Conservation (phyloP, 1,284 basidiomycete genomes). For the Coniferiporia weirii region DNA sequence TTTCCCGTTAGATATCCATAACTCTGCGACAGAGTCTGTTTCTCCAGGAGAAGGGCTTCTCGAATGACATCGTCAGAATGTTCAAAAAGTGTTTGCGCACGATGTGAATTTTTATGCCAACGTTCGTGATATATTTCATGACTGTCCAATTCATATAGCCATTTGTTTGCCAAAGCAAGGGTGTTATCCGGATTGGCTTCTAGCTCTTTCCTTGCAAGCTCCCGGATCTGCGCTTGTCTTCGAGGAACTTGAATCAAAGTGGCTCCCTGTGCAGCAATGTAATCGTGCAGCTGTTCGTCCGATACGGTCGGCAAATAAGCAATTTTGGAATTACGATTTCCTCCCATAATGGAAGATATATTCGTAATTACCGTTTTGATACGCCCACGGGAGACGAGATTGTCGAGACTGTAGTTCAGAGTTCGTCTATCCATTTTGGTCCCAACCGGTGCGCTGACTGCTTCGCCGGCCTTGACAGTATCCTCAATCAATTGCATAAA, state of each 20-base stretch:
- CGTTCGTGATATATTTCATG: constrained; percentile 28
- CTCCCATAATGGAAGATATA: constrained; percentile 48
- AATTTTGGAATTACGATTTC: constrained; percentile 49
- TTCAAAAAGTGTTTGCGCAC: constrained; percentile 45
- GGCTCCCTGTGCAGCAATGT: constrained; percentile 43
- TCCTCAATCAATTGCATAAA: constrained; percentile 54
- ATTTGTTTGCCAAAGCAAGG: constrained; percentile 3
- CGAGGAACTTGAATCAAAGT: neutral
- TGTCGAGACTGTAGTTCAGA: constrained; percentile 49
- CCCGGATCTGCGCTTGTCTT: neutral
- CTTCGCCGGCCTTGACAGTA: constrained; percentile 52
- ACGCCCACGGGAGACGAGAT: constrained; percentile 54
- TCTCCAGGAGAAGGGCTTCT: constrained; percentile 58
- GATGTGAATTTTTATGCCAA: constrained; percentile 38
- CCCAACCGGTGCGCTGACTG: constrained; percentile 61
- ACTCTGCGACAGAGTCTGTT: constrained; percentile 56
- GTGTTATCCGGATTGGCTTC: constrained; percentile 5
- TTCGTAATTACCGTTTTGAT: constrained; percentile 62
- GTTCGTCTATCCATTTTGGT: constrained; percentile 72
- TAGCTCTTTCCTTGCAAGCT: neutral
- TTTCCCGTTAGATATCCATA: constrained; percentile 68
- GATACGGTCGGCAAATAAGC: constrained; percentile 53
- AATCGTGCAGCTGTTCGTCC: constrained; percentile 46
- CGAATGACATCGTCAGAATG: constrained; percentile 49
- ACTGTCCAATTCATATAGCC: neutral